These are phyloP conservation scores for Quillaja saponaria DNA, from an alignment of 306 rosid species.

Conservation along the genomic window DNA sequence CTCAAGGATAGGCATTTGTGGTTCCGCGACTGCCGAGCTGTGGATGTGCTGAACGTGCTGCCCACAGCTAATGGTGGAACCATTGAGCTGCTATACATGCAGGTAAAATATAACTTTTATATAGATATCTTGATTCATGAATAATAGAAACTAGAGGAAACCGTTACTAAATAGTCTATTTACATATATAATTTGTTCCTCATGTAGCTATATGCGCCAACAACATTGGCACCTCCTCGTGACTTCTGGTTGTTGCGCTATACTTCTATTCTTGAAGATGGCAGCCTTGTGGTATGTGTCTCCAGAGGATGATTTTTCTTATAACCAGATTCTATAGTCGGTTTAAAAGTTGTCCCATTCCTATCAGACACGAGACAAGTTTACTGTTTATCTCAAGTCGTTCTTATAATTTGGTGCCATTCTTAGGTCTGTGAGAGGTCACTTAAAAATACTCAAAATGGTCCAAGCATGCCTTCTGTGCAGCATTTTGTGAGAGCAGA, in stretches of 20 bases:
- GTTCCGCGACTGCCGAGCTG: conserved; percentile 98
- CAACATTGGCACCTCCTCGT: conserved; percentile 93
- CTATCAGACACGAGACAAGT: too few species aligned
- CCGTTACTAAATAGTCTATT: not conserved
- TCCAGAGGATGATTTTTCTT: conserved; percentile 14
- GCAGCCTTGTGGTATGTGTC: conserved; percentile 82
- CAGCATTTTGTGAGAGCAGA: conserved; percentile 97
- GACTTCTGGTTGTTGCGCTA: conserved; percentile 97
- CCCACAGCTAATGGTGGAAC: conserved; percentile 98
- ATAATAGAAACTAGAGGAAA: too few species aligned
- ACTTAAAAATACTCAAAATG: conserved; percentile 92
- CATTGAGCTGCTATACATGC: conserved; percentile 98
- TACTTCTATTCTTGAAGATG: conserved; percentile 92
- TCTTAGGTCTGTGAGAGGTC: conserved; percentile 85
- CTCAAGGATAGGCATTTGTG: conserved; percentile 95
- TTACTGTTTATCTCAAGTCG: not conserved
- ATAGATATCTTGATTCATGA: not conserved
- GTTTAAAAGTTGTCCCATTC: not conserved
- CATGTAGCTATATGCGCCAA: conserved; percentile 82
- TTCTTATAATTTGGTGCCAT: conserved; percentile 23
- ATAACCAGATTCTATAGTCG: conserved; percentile 6
- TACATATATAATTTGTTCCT: conserved; percentile 11
- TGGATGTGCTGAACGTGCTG: conserved; percentile 89
- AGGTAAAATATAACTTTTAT: conserved; percentile 44
- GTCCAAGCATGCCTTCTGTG: conserved; percentile 96